Conservation (phyloP, 2,329 filamentous ascomycete species). For the Seiridium cupressi region DNA sequence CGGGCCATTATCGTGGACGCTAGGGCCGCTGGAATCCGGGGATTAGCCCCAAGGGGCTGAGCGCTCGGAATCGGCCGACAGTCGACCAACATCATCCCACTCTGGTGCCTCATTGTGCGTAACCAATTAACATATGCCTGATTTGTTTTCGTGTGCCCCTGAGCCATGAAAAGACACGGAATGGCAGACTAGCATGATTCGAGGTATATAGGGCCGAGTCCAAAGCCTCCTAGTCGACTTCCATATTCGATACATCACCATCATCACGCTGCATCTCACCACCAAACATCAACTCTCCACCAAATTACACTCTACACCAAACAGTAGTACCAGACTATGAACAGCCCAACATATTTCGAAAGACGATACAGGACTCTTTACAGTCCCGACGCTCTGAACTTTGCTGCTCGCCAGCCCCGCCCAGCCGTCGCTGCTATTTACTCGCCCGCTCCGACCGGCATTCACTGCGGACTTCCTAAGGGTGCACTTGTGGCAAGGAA, state of each 20-base stretch:
- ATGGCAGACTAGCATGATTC: background rate
- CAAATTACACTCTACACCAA: background rate
- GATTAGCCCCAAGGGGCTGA: background rate
- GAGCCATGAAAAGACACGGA: background rate
- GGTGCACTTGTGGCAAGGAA: background rate
- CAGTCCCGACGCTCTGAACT: conserved; percentile 10
- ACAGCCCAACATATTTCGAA: conserved; percentile 7
- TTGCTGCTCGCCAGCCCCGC: conserved; percentile 1
- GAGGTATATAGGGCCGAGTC: background rate
- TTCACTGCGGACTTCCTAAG: conserved; percentile 10
- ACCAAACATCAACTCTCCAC: background rate
- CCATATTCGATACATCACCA: background rate
- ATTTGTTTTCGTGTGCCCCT: background rate
- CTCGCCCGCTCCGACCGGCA: conserved; percentile 8
- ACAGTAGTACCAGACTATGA: background rate
- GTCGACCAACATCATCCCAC: conserved; percentile 11
- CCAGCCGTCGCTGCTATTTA: conserved; percentile 7
- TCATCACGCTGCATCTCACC: background rate
- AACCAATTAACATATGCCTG: conserved; percentile 2
- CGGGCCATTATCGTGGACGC: background rate
- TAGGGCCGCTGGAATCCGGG: background rate
- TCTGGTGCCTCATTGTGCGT: background rate
- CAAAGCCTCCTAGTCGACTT: background rate
- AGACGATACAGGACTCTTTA: conserved; percentile 12
- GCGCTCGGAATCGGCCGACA: conserved; percentile 9